Evolutionary conservation across 345 rosid genomes (phyloP), one percentile per base, ranked within the genome.

Genomic region (Eucalyptus erythrocorys): DNA sequence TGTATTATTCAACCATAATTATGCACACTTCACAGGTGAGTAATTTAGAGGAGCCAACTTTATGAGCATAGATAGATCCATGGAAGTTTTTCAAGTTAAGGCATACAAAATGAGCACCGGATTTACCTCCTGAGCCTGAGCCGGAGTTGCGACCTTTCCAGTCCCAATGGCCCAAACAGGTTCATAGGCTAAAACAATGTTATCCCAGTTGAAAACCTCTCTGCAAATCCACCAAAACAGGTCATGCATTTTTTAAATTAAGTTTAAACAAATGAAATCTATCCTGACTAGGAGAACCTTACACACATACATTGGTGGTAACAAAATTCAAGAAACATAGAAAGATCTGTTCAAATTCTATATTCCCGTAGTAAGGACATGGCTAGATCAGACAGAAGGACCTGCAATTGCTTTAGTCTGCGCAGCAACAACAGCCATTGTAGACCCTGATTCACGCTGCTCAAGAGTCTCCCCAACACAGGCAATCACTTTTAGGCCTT

Each of bases 131-230:
- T 95, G 98, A 85, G 98, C 97, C 89, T 96, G 98, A 89, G 93
- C 93, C 53, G 96, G 98, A 48, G 96, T 90, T 88, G 97, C 98
- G 89, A 95, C 98, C 93, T 96, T 96, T 71, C 96, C 98, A 1
- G 97, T 96, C 42, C 98, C 98, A 90, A 96, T 95, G 89, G 98
- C 98, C 98, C 98, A 96, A 86, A 96, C 97, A 84, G 97, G 98
- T 91, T 96, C 97, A 90, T 94, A 96, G 76, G 98, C 98, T 87
- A 94, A 89, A 90, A 96, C 97, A 80, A 96, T 91, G 88, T 93
- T 90, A 17, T 59, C 89, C 98, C 98, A 96, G 51, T 91, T 89
- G 43, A 93, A 87, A 47, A 94, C 87, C 93, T 92, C 49, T 91
- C 98, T 96, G 94, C 93, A 89, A 26, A 51, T 84, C 37, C 51